Conservation (phyloP, 805 yeast species). For the Isabelozyma heimii region DNA sequence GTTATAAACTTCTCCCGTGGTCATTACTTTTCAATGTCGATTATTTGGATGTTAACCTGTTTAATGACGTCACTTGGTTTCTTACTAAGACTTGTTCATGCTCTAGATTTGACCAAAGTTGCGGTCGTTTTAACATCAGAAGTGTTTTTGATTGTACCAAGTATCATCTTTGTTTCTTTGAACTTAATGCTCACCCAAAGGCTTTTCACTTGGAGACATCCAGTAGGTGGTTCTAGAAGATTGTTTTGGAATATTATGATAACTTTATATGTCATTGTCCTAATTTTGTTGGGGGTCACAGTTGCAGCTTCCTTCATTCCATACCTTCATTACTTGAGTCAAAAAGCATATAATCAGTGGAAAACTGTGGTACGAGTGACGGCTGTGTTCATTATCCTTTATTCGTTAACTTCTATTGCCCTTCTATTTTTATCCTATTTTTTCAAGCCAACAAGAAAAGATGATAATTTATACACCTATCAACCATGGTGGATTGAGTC, state of each 20-base stretch:
- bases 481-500: slow-evolving; percentile 81
- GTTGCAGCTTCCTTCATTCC: slow-evolving; percentile 63
- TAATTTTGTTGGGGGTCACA: slow-evolving; percentile 58
- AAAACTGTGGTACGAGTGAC: slow-evolving; percentile 27
- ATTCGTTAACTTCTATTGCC: slow-evolving; percentile 50
- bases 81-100: slow-evolving; percentile 57
- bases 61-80: slow-evolving; percentile 56
- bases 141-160: slow-evolving; percentile 54
- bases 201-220: slow-evolving; percentile 74
- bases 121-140: slow-evolving; percentile 54
- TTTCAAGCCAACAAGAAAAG: slow-evolving; percentile 53
- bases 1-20: slow-evolving; percentile 49
- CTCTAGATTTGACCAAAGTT: slow-evolving; percentile 43
- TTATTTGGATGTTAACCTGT: slow-evolving; percentile 52
- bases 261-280: slow-evolving; percentile 48
- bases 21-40: slow-evolving; percentile 55
- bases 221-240: slow-evolving; percentile 57
- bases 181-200: slow-evolving; percentile 68
- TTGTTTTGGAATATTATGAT: slow-evolving; percentile 51
- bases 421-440: slow-evolving; percentile 51
- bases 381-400: slow-evolving; percentile 32
- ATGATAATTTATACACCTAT: slow-evolving; percentile 52
- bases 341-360: slow-evolving; percentile 17
- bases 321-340: slow-evolving; percentile 52
- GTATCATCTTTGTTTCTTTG: slow-evolving; percentile 53